Conservation (phyloP, 1,284 basidiomycete genomes). For the Vanrija sp. region DNA sequence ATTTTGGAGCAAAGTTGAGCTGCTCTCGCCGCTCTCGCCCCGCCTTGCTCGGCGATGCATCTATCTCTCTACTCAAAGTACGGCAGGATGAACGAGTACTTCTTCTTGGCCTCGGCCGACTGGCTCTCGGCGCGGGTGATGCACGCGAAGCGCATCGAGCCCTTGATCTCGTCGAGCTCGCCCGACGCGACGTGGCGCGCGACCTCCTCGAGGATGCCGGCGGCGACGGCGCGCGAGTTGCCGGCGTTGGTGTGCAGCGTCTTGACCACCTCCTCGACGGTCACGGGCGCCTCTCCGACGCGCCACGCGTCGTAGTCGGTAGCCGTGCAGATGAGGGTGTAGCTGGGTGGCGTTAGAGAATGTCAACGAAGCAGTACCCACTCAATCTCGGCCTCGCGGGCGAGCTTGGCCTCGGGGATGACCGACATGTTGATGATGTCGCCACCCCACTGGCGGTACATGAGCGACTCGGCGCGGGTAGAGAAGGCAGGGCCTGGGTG, state of each 20-base stretch:
- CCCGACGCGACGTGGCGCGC: conserved; percentile 58
- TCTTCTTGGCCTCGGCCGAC: conserved; percentile 64
- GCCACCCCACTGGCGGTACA: conserved; percentile 91
- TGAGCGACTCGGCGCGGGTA: conserved; percentile 88
- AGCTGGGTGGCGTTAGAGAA: conserved; percentile 53
- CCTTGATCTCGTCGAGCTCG: conserved; percentile 63
- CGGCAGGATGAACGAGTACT: conserved; percentile 74
- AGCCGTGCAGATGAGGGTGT: conserved; percentile 82
- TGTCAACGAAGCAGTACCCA: conserved; percentile 45
- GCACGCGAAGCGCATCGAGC: conserved; percentile 77
- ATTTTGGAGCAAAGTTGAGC: no score
- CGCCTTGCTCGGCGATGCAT: no score
- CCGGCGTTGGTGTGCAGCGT: conserved; percentile 80
- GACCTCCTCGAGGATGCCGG: conserved; percentile 72
- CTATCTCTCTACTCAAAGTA: conserved; percentile 39
- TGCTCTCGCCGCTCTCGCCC: no score
- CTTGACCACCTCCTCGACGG: conserved; percentile 76
- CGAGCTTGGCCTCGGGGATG: conserved; percentile 91
- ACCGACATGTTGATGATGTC: conserved; percentile 95
- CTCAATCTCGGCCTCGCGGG: conserved; percentile 90
- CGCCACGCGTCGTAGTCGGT: conserved; percentile 92
- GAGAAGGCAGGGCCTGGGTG: conserved; percentile 51
- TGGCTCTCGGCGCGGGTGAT: conserved; percentile 68
- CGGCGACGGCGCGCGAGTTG: conserved; percentile 66
- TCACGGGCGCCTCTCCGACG: conserved; percentile 72